phyloP scores from a whole-genome alignment of 345 rosid species.

The Lumnitzera racemosa region DNA sequence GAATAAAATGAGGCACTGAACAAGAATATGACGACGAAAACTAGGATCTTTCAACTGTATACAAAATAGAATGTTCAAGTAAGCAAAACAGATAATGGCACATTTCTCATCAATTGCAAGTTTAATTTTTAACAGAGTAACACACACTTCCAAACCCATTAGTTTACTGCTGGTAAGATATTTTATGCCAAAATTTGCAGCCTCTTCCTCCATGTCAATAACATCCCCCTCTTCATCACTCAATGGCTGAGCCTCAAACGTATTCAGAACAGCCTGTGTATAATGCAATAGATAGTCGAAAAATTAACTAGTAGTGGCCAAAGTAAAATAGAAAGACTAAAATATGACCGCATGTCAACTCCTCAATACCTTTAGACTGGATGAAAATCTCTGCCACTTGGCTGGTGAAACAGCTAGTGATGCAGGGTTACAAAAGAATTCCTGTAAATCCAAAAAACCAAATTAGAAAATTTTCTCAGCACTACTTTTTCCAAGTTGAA shows the following conservation, averaged over 20 bases:
- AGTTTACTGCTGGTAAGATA: conserved; percentile 96
- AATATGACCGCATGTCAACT: background rate
- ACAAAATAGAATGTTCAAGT: conserved; percentile 7
- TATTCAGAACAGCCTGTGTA: conserved; percentile 73
- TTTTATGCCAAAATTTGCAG: conserved; percentile 83
- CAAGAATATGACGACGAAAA: conserved; percentile 91
- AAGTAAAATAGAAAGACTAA: conserved; percentile 1
- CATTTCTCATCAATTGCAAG: background rate
- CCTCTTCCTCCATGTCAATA: conserved; percentile 89
- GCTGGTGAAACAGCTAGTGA: conserved; percentile 53
- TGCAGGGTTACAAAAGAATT: conserved; percentile 82
- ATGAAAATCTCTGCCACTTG: conserved; percentile 91
- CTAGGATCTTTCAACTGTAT: conserved; percentile 92
- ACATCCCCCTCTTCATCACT: conserved; percentile 96
- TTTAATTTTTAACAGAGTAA: conserved; percentile 6
- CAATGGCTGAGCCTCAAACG: conserved; percentile 95
- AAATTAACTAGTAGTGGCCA: background rate
- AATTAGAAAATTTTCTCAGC: conserved; percentile 9
- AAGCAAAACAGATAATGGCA: background rate
- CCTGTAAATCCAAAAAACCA: conserved; percentile 43
- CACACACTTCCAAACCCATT: conserved; percentile 90
- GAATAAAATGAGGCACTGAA: conserved; percentile 93
- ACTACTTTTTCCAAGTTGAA: conserved; percentile 2
- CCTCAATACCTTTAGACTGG: conserved; percentile 63
- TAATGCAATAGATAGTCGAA: conserved; percentile 3